Base-by-base conservation (phyloP, 78 protist genomes). In the Dictyostelium firmibasis region DNA sequence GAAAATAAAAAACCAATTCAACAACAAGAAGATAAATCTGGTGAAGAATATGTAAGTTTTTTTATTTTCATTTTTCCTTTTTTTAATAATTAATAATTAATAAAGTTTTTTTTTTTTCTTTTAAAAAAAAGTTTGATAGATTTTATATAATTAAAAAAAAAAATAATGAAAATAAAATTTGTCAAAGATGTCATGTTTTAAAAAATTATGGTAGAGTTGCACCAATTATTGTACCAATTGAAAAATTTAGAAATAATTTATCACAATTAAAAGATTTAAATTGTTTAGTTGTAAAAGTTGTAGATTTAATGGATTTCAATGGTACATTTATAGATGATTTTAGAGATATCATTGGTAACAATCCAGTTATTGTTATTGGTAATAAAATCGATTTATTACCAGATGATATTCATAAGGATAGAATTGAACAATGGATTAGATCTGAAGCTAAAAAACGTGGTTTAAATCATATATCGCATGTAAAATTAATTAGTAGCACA, bases 181-280 rank as follows among this genome's bases (percentile, higher is more conserved):
- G 96, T 79, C 96, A 92, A 50, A 82, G 96, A 78, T 92, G 96
- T 92, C 96, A 92, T 85, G 29, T 85, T 36, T 74, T 92, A 47
- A 84, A 85, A 33, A 83, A 92, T 77, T 79, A 92, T 92, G 96
- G 96, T 25, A 77, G 76, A 57, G 81, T 85, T 29, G 64, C 79
- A 20, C 89, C 96, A 53, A 33, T 92, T 0, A 69, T 70, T n/a
- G 74, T 92, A n/a, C 92, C 91, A 60, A 35, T 85, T 9, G 83
- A 92, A 16, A 53, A 67, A 9, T 92, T 92, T 72, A 77, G 47
- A 50, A 1, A 35, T 3, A 76, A 92, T 11, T 29, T 92, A 14
- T 14, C 69, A 7, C 35, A 83, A 13, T 41, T 92, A 10, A 77
- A 47, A 47, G 47, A 92, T 31, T 69, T 85, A 53, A 92, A 92